Percentiles rank a stretch among this genome's conserved stretches.
Evolutionary conservation across 257 asterid species (phyloP).

Genomic region (Scutellaria minor): DNA sequence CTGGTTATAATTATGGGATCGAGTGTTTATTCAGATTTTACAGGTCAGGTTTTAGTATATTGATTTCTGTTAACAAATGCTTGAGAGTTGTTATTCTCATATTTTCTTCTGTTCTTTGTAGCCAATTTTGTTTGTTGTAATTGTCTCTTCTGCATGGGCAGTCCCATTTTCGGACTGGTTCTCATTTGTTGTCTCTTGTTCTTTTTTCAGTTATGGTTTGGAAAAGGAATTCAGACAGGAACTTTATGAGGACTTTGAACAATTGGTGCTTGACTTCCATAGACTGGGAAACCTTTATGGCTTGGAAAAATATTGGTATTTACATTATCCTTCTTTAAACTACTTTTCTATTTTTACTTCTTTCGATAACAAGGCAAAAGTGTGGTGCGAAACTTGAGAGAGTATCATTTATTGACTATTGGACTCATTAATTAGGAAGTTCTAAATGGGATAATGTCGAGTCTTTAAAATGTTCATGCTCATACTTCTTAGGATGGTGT

Average conservation of each 20-base stretch:
- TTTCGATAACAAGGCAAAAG: neutral
- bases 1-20: constrained; percentile 76
- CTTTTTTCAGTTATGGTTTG: constrained; percentile 71
- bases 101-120: constrained; percentile 11
- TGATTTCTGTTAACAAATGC: constrained; percentile 15
- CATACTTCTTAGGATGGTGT: neutral
- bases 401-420: neutral
- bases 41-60: constrained; percentile 53
- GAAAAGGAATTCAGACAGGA: constrained; percentile 78
- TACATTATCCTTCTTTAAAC: neutral
- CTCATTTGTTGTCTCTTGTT: constrained; percentile 10
- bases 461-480: too few species aligned
- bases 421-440: neutral
- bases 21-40: constrained; percentile 86
- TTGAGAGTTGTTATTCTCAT: constrained; percentile 1
- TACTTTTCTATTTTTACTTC: neutral
- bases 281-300: constrained; percentile 76
- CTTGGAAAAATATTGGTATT: constrained; percentile 87
- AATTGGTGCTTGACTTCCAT: constrained; percentile 65
- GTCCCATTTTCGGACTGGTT: constrained; percentile 1
- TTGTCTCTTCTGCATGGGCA: neutral
- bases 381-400: constrained; percentile 13
- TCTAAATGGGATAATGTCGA: neutral
- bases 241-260: constrained; percentile 76
- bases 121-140: constrained; percentile 3